phyloP scores from a whole-genome alignment of 2,329 filamentous ascomycete species.

The Xylariales sp. region DNA sequence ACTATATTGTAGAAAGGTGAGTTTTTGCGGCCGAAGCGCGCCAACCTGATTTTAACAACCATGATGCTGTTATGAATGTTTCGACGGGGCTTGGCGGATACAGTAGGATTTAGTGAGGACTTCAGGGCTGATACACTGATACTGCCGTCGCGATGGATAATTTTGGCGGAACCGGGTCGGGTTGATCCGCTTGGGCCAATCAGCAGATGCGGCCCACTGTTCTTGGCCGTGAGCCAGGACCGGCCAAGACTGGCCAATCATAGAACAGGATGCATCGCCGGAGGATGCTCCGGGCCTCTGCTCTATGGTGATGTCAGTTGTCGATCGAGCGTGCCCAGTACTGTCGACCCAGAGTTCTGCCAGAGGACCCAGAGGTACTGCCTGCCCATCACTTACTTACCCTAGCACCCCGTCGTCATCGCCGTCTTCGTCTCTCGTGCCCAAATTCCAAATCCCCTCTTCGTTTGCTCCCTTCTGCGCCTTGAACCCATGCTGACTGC shows the following conservation, averaged over 20 bases:
- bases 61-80: conserved; percentile 59
- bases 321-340: conserved; percentile 35
- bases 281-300: not conserved
- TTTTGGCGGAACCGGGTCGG: conserved; percentile 49
- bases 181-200: conserved; percentile 54
- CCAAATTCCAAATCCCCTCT: not conserved
- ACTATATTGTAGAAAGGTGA: conserved; percentile 98
- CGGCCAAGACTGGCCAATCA: conserved; percentile 28
- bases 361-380: too few species aligned
- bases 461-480: not conserved
- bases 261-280: conserved; percentile 9
- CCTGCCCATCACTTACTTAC: not conserved
- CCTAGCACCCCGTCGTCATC: not conserved
- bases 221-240: not conserved
- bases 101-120: not conserved
- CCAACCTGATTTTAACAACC: conserved; percentile 94
- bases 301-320: conserved; percentile 43
- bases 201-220: conserved; percentile 13
- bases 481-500: conserved; percentile 27
- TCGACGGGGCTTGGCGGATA: not conserved
- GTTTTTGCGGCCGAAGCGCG: conserved; percentile 90
- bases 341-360: not conserved
- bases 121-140: not conserved
- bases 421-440: not conserved
- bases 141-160: conserved; percentile 40